Conservation (phyloP, 78 protist genomes). For the Paulinella micropora region DNA sequence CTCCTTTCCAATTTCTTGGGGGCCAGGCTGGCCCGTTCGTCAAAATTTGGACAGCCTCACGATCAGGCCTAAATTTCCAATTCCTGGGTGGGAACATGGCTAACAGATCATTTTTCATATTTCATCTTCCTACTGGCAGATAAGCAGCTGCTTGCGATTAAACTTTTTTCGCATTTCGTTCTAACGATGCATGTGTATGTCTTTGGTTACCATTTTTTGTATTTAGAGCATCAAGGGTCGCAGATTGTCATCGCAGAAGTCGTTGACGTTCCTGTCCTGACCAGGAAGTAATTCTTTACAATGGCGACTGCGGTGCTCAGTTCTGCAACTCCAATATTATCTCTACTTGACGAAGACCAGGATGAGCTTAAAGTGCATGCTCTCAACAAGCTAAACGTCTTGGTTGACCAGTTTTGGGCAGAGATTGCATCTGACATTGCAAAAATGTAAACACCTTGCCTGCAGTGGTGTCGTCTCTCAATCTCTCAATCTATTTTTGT, state of each 20-base stretch:
- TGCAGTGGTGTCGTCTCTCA: neutral
- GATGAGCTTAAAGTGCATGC: conserved; percentile 8
- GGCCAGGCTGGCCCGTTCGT: too few species aligned
- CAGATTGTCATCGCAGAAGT: neutral
- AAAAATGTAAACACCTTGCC: conserved; percentile 26
- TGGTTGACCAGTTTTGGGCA: conserved; percentile 72
- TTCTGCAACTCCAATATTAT: neutral
- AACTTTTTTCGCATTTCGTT: neutral
- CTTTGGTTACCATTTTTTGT: neutral
- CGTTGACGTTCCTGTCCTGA: neutral
- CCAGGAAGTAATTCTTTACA: neutral
- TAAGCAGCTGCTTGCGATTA: too few species aligned
- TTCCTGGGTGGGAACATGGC: too few species aligned
- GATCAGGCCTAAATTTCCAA: too few species aligned
- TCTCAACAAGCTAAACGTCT: conserved; percentile 16
- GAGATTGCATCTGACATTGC: conserved; percentile 46
- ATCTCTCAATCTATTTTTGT: neutral
- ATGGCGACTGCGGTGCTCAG: neutral
- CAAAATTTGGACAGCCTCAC: too few species aligned
- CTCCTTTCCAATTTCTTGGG: too few species aligned
- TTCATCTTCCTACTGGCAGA: too few species aligned
- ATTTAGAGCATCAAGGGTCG: neutral
- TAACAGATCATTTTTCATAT: too few species aligned
- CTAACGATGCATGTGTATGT: neutral
- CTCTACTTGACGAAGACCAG: conserved; percentile 11